Evolutionary conservation across 2,329 filamentous ascomycete species (phyloP).

Genomic region (Neospermospora avenae): DNA sequence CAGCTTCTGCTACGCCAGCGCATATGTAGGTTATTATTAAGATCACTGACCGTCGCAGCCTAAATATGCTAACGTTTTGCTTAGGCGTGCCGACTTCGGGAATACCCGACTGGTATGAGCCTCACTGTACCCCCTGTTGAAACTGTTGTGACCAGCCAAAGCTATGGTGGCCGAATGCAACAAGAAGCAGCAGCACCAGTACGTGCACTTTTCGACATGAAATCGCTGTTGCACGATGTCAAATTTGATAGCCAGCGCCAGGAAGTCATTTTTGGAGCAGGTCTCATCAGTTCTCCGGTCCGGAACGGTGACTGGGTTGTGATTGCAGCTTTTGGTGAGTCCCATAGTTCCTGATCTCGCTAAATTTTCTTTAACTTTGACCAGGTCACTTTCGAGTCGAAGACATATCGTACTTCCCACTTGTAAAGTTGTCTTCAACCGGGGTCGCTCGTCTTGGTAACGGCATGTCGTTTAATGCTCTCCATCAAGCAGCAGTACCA

Average conservation of each 20-base stretch:
- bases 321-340: constrained; percentile 17
- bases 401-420: constrained; percentile 28
- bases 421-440: constrained; percentile 25
- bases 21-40: constrained; percentile 22
- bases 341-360: not conserved
- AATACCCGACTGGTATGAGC: constrained; percentile 36
- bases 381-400: constrained; percentile 29
- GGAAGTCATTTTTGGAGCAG: constrained; percentile 26
- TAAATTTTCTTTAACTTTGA: constrained; percentile 12
- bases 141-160: not conserved
- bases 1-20: constrained; percentile 68
- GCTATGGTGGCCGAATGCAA: not conserved
- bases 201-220: not conserved
- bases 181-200: not conserved
- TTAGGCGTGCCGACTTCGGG: constrained; percentile 27
- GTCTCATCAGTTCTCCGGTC: constrained; percentile 17
- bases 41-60: not conserved
- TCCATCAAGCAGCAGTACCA: constrained; percentile 11
- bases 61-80: not conserved
- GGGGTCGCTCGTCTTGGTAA: constrained; percentile 7
- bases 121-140: constrained; percentile 29
- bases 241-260: constrained; percentile 22
- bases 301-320: constrained; percentile 31
- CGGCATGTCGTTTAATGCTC: not conserved
- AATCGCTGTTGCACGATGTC: constrained; percentile 14